Base-by-base conservation (phyloP, 169 alveolate species). In the Plasmodium cynomolgi region DNA sequence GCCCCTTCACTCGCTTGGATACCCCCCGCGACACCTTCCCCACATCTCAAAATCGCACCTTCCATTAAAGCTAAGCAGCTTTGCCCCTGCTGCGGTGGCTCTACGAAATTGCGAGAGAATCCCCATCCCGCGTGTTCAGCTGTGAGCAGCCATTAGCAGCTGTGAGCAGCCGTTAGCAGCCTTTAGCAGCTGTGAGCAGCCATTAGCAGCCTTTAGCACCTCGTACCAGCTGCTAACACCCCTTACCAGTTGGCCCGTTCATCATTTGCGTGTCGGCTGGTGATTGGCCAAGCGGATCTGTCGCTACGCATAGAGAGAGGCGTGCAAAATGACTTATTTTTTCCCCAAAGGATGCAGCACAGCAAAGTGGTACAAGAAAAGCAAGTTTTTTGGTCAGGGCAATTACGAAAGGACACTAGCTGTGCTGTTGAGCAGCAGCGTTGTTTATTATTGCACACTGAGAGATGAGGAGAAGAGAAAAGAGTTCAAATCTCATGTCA, bases 381-480 rank as follows among this genome's bases (percentile, higher is more conserved):
- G 23, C 2, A 88, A 23, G 3, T 34, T 58, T 58, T 47, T 50
- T 13, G 54, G 31, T 15, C 73, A 88, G 47, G 75, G 71, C 29
- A 29, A 71, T 33, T 44, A 80, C 47, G 90, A 72, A 54, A 6
- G 56, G 17, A 74, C 33, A 39, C 7, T 88, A n/a, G 29, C 83
- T 1, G 26, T 41, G 1, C 15, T 88, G 73, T 74, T 81, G 33
- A 56, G 88, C 31, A 88, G 84, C 20, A 81, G 94, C 17, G 31
- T 58, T 3, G 20, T 90, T 39, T 85, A 88, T 1, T 37, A 58
- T 9, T 90, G 73, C 37, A 72, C 72, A 26, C 33, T 79, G 15
- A 68, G 44, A 34, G 73, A 81, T 44, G 95, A 91, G 75, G 84
- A 81, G 15, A 91, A 39, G 83, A 91, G 95, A 91, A 56, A 73